Percentiles rank a stretch among this genome's conserved stretches.
These are phyloP conservation scores for Meyerozyma elateridarum DNA, from an alignment of 1,139 yeast species.

Conservation along the genomic window DNA sequence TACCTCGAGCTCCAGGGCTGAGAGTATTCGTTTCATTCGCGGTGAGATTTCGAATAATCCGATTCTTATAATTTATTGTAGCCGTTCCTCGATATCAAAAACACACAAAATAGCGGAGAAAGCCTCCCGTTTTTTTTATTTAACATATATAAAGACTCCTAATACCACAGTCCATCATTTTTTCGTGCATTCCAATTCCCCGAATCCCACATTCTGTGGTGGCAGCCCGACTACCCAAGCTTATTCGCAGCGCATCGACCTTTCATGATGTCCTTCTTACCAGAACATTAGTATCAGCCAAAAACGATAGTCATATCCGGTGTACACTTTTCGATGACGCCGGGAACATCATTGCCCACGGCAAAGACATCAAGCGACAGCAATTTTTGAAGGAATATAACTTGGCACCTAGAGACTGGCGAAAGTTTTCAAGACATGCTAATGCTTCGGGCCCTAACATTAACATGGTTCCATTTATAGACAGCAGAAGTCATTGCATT, in stretches of 20 bases:
- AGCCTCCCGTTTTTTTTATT: not conserved
- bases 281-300: no score
- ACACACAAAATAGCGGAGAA: not conserved
- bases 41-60: not conserved
- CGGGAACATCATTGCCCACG: constrained; percentile 38
- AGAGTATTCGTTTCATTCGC: constrained; percentile 21
- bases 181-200: no score
- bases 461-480: constrained; percentile 42
- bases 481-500: constrained; percentile 34
- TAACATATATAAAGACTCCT: no score
- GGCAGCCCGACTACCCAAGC: no score
- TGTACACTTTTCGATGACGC: constrained; percentile 53
- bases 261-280: no score
- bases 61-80: not conserved
- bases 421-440: constrained; percentile 33
- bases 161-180: no score
- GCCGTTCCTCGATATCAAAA: not conserved
- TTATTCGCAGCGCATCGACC: no score
- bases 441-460: constrained; percentile 15
- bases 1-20: constrained; percentile 46
- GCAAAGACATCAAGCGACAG: constrained; percentile 33
- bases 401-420: constrained; percentile 37
- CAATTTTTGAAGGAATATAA: constrained; percentile 35
- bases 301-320: constrained; percentile 24
- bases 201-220: no score